These are phyloP conservation scores for Penicillium pancosmium DNA, from an alignment of 495 filamentous ascomycete species.

Conservation along the genomic window DNA sequence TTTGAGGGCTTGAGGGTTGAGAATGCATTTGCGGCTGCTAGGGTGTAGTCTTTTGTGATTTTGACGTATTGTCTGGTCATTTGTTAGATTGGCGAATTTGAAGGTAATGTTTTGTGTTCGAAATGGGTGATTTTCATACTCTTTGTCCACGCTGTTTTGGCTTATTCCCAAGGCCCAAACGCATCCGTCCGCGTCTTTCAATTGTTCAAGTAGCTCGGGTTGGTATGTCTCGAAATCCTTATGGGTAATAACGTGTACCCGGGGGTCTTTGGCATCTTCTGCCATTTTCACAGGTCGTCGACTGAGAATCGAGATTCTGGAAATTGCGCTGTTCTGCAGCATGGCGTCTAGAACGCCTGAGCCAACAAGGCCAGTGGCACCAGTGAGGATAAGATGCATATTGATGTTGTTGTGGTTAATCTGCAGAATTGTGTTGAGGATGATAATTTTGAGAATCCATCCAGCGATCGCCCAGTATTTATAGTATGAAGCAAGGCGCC, in stretches of 20 bases:
- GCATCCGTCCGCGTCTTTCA: slow-evolving; percentile 64
- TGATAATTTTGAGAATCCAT: neutral
- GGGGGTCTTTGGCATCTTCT: slow-evolving; percentile 55
- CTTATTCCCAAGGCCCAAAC: slow-evolving; percentile 74
- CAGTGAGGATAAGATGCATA: slow-evolving; percentile 77
- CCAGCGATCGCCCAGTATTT: neutral
- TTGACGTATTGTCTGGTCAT: slow-evolving; percentile 61
- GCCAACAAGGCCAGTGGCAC: slow-evolving; percentile 74
- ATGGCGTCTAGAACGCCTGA: slow-evolving; percentile 64
- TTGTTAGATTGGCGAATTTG: neutral
- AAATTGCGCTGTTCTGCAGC: slow-evolving; percentile 57
- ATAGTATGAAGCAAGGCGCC: neutral
- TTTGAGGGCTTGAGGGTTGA: slow-evolving; percentile 43
- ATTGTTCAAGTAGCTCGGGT: slow-evolving; percentile 54
- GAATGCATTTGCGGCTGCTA: slow-evolving; percentile 65
- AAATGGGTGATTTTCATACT: slow-evolving; percentile 42
- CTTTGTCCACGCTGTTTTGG: slow-evolving; percentile 57
- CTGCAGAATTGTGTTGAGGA: neutral
- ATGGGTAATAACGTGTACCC: slow-evolving; percentile 65
- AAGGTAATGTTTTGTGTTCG: neutral
- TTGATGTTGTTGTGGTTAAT: neutral
- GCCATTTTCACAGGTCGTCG: slow-evolving; percentile 66
- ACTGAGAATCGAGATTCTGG: slow-evolving; percentile 66
- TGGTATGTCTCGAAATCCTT: slow-evolving; percentile 64
- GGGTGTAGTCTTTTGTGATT: slow-evolving; percentile 66